phyloP scores from a whole-genome alignment of 495 filamentous ascomycete species.

The Pyrenula aspistea region DNA sequence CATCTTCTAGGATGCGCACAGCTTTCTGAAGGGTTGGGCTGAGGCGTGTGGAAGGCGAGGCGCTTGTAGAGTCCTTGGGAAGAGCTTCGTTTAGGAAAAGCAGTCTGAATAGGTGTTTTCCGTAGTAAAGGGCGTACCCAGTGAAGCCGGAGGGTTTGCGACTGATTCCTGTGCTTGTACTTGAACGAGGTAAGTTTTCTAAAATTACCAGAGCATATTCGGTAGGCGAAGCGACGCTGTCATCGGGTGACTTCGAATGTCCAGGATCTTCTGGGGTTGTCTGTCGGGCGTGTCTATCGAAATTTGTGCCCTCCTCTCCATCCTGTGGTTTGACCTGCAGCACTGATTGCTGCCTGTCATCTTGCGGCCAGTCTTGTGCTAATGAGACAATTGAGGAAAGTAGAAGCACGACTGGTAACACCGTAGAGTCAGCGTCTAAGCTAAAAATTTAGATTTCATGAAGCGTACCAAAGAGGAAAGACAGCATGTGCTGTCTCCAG shows the following conservation, averaged over 20 bases:
- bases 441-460: neutral
- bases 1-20: constrained; percentile 61
- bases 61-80: constrained; percentile 11
- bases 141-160: constrained; percentile 29
- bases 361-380: neutral
- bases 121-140: constrained; percentile 34
- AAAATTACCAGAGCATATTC: constrained; percentile 23
- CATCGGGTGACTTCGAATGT: neutral
- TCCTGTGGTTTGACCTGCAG: neutral
- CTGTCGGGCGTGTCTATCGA: neutral
- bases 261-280: neutral
- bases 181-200: constrained; percentile 17
- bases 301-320: neutral
- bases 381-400: neutral
- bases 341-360: neutral
- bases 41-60: constrained; percentile 16
- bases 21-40: constrained; percentile 32
- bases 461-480: neutral
- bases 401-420: neutral
- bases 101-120: constrained; percentile 31
- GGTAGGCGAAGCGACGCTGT: constrained; percentile 9
- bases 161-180: constrained; percentile 7
- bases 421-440: neutral
- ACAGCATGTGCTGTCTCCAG: neutral
- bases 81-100: constrained; percentile 38